Evolutionary conservation across 2,329 filamentous ascomycete genomes (phyloP).

Genomic region (Didymella glomerata): DNA sequence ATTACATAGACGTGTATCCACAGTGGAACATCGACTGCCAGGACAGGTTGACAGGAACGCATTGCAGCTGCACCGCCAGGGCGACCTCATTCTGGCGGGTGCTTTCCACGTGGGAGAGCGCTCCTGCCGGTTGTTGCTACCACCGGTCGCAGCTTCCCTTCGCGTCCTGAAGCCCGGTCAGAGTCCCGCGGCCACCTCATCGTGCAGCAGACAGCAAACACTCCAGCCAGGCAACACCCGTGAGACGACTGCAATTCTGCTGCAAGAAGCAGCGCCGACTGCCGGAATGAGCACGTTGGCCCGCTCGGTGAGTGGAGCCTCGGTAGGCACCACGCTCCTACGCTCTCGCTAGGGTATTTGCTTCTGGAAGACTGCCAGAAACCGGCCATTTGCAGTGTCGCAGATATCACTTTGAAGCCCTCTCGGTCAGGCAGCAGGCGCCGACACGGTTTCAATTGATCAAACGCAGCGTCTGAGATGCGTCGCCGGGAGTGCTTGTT

Average conservation of each 20-base stretch:
- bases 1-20: conserved; percentile 23
- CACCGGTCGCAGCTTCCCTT: conserved; percentile 19
- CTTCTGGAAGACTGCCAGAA: conserved; percentile 37
- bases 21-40: conserved; percentile 18
- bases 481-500: conserved; percentile 25
- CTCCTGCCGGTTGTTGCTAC: conserved; percentile 9
- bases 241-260: conserved; percentile 10
- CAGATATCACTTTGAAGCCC: conserved; percentile 23
- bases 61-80: conserved; percentile 7
- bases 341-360: conserved; percentile 30
- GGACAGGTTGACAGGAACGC: conserved; percentile 15
- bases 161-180: conserved; percentile 12
- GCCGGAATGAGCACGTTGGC: conserved; percentile 36
- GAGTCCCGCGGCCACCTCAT: conserved; percentile 3
- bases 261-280: conserved; percentile 16
- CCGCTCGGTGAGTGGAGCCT: conserved; percentile 32
- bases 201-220: conserved; percentile 4
- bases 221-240: conserved; percentile 7
- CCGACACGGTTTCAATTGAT: conserved; percentile 26
- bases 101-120: conserved; percentile 20
- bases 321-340: conserved; percentile 24
- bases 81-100: conserved; percentile 14
- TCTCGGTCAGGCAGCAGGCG: conserved; percentile 17
- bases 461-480: conserved; percentile 30
- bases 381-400: conserved; percentile 21